phyloP scores from a whole-genome alignment of 306 rosid species.

The Benincasa hispida region DNA sequence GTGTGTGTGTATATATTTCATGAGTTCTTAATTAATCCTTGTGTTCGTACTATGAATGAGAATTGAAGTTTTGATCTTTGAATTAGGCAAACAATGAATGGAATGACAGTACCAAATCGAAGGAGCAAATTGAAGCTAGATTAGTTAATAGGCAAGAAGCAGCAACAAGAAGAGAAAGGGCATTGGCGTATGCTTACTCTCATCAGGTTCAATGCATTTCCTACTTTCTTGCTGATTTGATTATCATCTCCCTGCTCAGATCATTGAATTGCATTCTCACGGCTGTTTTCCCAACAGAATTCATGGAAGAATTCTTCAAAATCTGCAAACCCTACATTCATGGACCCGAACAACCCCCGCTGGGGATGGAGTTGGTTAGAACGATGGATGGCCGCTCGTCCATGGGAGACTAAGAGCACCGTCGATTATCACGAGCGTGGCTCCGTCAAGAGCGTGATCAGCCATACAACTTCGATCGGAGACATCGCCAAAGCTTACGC shows the following conservation, averaged over 20 bases:
- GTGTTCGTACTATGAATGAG: background rate
- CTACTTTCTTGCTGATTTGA: background rate
- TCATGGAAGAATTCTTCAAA: slow-evolving; percentile 56
- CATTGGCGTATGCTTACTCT: slow-evolving; percentile 73
- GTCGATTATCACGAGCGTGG: slow-evolving; percentile 23
- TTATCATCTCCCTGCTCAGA: background rate
- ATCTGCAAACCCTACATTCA: slow-evolving; percentile 44
- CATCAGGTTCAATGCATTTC: slow-evolving; percentile 42
- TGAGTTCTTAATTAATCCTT: background rate
- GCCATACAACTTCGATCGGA: slow-evolving; percentile 31
- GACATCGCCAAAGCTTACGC: slow-evolving; percentile 55
- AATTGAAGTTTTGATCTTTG: background rate
- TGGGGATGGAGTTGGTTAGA: slow-evolving; percentile 99
- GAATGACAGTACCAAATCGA: slow-evolving; percentile 53
- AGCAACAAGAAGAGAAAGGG: slow-evolving; percentile 77
- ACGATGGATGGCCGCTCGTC: slow-evolving; percentile 82
- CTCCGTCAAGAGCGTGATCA: slow-evolving; percentile 27
- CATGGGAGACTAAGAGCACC: slow-evolving; percentile 59
- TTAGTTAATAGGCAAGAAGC: slow-evolving; percentile 47
- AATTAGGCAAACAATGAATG: slow-evolving; percentile 47
- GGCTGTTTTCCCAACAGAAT: slow-evolving; percentile 27
- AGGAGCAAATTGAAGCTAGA: slow-evolving; percentile 59
- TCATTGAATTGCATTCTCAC: background rate
- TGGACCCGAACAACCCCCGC: slow-evolving; percentile 73
- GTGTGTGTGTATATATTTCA: background rate